A percentile compares a stretch with the other conserved stretches of the same genome.
Conservation (phyloP, 148 eudicot genomes). For the Chenopodium formosanum region DNA sequence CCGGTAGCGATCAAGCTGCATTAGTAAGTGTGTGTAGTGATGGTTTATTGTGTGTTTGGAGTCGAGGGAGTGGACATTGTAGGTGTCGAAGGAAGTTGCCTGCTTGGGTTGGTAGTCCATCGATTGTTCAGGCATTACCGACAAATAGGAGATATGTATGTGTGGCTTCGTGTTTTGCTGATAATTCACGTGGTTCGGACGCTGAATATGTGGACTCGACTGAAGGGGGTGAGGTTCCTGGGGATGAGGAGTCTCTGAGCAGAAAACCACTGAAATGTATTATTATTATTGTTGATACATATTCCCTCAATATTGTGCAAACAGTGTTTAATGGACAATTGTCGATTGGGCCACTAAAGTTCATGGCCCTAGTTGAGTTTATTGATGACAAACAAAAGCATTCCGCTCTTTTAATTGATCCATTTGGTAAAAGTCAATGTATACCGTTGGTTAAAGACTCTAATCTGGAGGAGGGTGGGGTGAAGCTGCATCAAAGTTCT, state of each 20-base stretch:
- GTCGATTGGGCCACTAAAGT: slow-evolving; percentile 69
- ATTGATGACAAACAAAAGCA: slow-evolving; percentile 50
- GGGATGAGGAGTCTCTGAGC: slow-evolving; percentile 35
- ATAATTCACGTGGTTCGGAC: slow-evolving; percentile 38
- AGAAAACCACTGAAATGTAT: slow-evolving; percentile 59
- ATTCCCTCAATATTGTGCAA: slow-evolving; percentile 69
- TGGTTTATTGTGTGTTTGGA: slow-evolving; percentile 95
- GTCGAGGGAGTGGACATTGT: slow-evolving; percentile 88
- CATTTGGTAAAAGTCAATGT: slow-evolving; percentile 58
- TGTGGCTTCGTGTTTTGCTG: slow-evolving; percentile 53
- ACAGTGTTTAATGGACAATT: slow-evolving; percentile 78
- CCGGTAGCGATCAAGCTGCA: slow-evolving; percentile 47
- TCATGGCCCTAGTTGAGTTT: slow-evolving; percentile 58
- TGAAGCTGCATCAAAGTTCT: slow-evolving; percentile 32
- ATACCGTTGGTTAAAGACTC: slow-evolving; percentile 55
- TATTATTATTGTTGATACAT: slow-evolving; percentile 75
- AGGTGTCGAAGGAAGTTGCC: slow-evolving; percentile 91
- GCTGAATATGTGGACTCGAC: slow-evolving; percentile 39
- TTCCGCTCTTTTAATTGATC: slow-evolving; percentile 61
- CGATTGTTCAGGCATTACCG: slow-evolving; percentile 57
- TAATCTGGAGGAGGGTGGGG: slow-evolving; percentile 40
- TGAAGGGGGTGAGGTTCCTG: slow-evolving; percentile 40
- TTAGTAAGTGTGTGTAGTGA: slow-evolving; percentile 87
- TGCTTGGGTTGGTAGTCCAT: slow-evolving; percentile 91
- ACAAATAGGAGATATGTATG: slow-evolving; percentile 80